A percentile compares a stretch with the other conserved stretches of the same genome.
Conservation (phyloP, 2,329 filamentous ascomycete species). For the Colletotrichum neosansevieriae region DNA sequence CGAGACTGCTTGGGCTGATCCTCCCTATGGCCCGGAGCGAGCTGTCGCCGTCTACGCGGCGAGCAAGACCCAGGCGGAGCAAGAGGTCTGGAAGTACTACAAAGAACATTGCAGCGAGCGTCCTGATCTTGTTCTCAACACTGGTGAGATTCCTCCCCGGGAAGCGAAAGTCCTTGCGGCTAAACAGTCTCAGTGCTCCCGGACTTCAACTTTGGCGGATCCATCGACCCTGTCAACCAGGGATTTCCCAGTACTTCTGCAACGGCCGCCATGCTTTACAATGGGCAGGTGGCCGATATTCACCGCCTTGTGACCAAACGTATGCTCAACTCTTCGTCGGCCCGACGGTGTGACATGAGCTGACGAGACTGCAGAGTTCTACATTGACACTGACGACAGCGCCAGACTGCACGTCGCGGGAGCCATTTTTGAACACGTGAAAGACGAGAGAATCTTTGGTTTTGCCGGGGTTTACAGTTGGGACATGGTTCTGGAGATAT, state of each 20-base stretch:
- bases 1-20: slow-evolving; percentile 48
- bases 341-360: neutral
- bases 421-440: slow-evolving; percentile 57
- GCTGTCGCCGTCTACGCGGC: slow-evolving; percentile 49
- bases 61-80: slow-evolving; percentile 53
- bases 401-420: slow-evolving; percentile 66
- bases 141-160: neutral
- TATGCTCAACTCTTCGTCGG: neutral
- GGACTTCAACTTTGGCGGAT: slow-evolving; percentile 44
- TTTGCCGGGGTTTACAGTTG: slow-evolving; percentile 61
- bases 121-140: slow-evolving; percentile 48
- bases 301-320: neutral
- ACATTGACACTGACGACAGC: slow-evolving; percentile 60
- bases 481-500: slow-evolving; percentile 52
- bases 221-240: slow-evolving; percentile 40
- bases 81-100: slow-evolving; percentile 53
- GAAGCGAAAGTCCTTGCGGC: neutral
- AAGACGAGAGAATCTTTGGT: slow-evolving; percentile 64
- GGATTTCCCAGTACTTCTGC: slow-evolving; percentile 43
- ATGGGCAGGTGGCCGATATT: slow-evolving; percentile 20
- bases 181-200: slow-evolving; percentile 43
- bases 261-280: slow-evolving; percentile 41
- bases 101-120: slow-evolving; percentile 48
- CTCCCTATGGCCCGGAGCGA: slow-evolving; percentile 44
- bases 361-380: slow-evolving; percentile 51